A percentile compares a stretch with the other conserved stretches of the same genome.
Conservation (phyloP, 371 early-diverging fungal species). For the Entomophthora muscae region DNA sequence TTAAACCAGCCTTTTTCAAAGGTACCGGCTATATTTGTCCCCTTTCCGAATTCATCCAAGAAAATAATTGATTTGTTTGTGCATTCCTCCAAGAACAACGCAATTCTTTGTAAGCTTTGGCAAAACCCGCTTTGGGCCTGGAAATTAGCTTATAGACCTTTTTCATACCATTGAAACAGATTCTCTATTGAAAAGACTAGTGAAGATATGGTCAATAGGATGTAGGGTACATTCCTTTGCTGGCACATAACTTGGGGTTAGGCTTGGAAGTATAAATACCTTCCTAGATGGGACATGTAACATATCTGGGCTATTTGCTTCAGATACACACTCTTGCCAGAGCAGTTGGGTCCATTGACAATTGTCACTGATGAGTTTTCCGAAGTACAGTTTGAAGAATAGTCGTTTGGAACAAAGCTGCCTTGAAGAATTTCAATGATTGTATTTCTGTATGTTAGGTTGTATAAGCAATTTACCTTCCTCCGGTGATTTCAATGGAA, state of each 20-base stretch:
- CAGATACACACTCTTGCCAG: constrained; percentile 8
- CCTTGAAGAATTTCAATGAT: neutral
- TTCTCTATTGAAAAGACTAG: neutral
- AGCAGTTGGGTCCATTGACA: constrained; percentile 3
- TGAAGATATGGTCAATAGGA: constrained; percentile 6
- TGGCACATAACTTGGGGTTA: constrained; percentile 3
- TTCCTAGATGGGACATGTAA: constrained; percentile 6
- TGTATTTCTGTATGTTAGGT: neutral
- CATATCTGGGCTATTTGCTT: neutral
- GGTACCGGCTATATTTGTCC: constrained; percentile 3
- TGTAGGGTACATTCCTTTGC: neutral
- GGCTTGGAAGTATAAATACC: neutral
- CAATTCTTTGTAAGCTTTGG: constrained; percentile 5
- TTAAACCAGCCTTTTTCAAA: neutral
- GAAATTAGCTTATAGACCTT: neutral
- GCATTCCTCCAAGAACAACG: neutral
- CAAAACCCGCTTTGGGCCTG: constrained; percentile 2
- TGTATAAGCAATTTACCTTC: constrained; percentile 3
- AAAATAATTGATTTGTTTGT: constrained; percentile 2
- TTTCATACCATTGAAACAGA: constrained; percentile 1
- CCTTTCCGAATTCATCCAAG: constrained; percentile 9
- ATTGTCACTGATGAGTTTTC: neutral
- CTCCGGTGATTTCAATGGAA: neutral
- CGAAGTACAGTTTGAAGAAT: neutral
- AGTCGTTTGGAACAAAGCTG: neutral